Evolutionary conservation across 768 basidiomycete species (phyloP).

Genomic region (Collybiopsis luxurians): DNA sequence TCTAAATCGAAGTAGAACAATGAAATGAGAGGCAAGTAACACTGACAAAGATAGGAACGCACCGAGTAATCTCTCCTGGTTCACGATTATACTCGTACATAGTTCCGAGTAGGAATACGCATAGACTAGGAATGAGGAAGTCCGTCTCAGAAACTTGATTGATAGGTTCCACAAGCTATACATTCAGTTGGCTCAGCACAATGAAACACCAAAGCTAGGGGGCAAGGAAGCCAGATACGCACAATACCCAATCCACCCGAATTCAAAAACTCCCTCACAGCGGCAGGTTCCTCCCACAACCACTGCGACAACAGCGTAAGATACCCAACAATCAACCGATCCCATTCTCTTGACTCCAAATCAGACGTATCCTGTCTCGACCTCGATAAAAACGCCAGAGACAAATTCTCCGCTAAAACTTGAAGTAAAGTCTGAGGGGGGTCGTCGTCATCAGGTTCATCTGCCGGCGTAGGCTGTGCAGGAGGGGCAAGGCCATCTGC

Average conservation of each 20-base stretch:
- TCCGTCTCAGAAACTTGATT: constrained; percentile 88
- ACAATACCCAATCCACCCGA: constrained; percentile 91
- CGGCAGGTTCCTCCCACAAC: constrained; percentile 94
- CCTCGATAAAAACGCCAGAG: constrained; percentile 78
- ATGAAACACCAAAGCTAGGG: not conserved
- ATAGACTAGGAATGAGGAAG: constrained; percentile 83
- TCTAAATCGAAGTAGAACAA: constrained; percentile 32
- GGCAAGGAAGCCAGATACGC: constrained; percentile 35
- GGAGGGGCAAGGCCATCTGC: constrained; percentile 57
- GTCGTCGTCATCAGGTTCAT: constrained; percentile 56
- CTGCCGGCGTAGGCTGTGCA: constrained; percentile 25
- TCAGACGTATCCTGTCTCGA: constrained; percentile 64
- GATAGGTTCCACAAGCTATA: constrained; percentile 89
- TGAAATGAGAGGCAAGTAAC: not conserved
- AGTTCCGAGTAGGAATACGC: constrained; percentile 86
- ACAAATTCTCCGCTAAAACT: constrained; percentile 86
- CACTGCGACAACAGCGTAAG: constrained; percentile 83
- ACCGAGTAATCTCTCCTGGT: constrained; percentile 95
- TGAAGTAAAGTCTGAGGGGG: constrained; percentile 74
- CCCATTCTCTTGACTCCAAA: constrained; percentile 84
- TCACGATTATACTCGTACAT: constrained; percentile 97
- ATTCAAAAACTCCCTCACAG: constrained; percentile 86
- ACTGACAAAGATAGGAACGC: constrained; percentile 17
- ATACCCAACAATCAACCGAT: constrained; percentile 83
- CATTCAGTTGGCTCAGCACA: not conserved